Percentiles rank a stretch among this genome's conserved stretches.
Conservation (phyloP, 441 rosid species). For the Populus tomentosa region DNA sequence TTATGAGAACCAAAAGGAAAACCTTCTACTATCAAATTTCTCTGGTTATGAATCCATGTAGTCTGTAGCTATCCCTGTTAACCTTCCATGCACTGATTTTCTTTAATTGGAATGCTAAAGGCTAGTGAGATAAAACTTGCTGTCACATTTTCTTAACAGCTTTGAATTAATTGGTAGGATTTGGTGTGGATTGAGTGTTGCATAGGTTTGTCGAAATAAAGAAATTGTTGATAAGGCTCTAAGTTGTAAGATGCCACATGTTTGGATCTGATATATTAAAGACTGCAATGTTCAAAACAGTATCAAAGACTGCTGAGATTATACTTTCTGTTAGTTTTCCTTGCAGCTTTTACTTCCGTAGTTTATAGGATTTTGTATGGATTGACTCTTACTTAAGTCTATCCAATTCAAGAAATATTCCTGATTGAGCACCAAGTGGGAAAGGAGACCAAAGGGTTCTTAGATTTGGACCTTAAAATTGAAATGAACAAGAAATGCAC, state of each 20-base stretch:
- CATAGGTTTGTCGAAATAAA: background rate
- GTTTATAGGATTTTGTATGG: background rate
- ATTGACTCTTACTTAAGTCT: background rate
- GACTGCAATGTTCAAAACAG: background rate
- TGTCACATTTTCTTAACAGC: background rate
- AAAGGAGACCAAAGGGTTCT: background rate
- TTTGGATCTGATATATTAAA: background rate
- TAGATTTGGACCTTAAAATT: background rate
- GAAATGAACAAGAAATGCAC: background rate
- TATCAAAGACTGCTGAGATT: background rate
- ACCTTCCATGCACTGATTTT: background rate
- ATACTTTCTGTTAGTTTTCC: background rate
- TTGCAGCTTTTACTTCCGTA: background rate
- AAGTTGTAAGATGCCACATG: background rate
- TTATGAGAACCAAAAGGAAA: background rate
- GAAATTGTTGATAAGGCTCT: background rate
- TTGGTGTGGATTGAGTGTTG: background rate
- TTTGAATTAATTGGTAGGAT: background rate
- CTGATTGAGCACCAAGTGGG: background rate
- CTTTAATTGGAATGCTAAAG: background rate
- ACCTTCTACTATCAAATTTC: background rate
- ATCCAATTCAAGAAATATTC: background rate
- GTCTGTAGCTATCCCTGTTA: background rate
- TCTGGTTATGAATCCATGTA: background rate
- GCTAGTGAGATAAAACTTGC: background rate